Percentiles rank a stretch among this genome's conserved stretches.
phyloP scores from a whole-genome alignment of 2,329 filamentous ascomycete genomes.

The Zymoseptoria crescenta region DNA sequence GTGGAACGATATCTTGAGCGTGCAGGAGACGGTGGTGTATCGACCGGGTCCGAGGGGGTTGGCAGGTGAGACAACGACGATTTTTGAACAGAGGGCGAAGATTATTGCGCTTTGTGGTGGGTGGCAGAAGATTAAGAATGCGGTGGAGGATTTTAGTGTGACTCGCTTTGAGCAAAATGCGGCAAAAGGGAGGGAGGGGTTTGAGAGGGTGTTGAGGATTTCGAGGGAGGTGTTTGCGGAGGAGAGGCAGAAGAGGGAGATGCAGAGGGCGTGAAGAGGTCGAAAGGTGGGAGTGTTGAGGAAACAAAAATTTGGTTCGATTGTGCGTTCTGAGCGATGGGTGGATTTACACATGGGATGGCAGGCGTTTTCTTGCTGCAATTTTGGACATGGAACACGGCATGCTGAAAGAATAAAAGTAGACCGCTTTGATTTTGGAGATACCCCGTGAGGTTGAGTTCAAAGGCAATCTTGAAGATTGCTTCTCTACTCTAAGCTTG shows the following conservation, averaged over 20 bases:
- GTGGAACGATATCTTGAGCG: constrained; percentile 79
- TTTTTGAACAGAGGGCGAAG: constrained; percentile 81
- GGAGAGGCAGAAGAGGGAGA: constrained; percentile 58
- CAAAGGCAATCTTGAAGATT: background rate
- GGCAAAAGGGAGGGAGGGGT: constrained; percentile 80
- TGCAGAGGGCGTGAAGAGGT: background rate
- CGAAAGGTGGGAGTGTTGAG: background rate
- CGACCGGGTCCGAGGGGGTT: constrained; percentile 7
- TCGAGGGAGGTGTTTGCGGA: constrained; percentile 85
- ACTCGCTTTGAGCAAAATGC: constrained; percentile 89
- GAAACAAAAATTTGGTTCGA: background rate
- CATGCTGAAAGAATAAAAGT: background rate
- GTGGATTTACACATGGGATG: background rate
- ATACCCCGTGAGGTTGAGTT: background rate
- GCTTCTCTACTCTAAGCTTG: background rate
- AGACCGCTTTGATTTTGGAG: background rate
- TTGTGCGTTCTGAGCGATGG: constrained; percentile 2
- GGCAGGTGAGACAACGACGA: constrained; percentile 50
- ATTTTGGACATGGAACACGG: background rate
- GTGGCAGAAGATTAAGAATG: constrained; percentile 95
- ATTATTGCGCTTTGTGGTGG: constrained; percentile 92
- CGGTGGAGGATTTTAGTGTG: constrained; percentile 86
- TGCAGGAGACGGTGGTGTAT: constrained; percentile 73
- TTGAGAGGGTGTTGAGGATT: constrained; percentile 90
- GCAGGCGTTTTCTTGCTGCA: background rate